These are phyloP conservation scores for Pythium angustatum DNA, from an alignment of 352 stramenopile species.

Conservation along the genomic window DNA sequence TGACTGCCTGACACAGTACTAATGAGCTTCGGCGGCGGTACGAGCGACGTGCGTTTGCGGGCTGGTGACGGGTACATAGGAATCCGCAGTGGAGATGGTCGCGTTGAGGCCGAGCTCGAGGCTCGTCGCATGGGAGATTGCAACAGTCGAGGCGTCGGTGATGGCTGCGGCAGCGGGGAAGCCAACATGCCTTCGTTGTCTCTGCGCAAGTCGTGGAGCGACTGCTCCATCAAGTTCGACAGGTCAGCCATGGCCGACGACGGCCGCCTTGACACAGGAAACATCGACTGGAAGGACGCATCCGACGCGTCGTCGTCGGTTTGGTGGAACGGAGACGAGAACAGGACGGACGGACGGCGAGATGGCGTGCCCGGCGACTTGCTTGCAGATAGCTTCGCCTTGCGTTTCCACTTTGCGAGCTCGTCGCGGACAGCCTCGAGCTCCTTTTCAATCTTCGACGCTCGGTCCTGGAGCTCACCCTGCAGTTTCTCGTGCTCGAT, in stretches of 20 bases:
- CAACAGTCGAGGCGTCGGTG: conserved; percentile 15
- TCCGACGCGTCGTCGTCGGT: conserved; percentile 68
- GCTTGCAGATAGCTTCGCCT: conserved; percentile 54
- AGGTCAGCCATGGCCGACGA: conserved; percentile 76
- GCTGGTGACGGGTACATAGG: conserved; percentile 28
- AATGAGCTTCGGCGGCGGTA: conserved; percentile 29
- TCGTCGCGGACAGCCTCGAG: conserved; percentile 58
- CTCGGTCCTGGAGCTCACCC: conserved; percentile 53
- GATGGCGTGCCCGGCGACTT: conserved; percentile 39
- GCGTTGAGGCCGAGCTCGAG: conserved; percentile 2
- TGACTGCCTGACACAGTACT: conserved; percentile 21
- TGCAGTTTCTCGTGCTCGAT: conserved; percentile 35
- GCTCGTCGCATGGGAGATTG: conserved; percentile 24
- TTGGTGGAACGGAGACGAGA: conserved; percentile 48
- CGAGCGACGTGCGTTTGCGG: conserved; percentile 21
- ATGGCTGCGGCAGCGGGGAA: conserved; percentile 3
- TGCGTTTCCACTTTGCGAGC: conserved; percentile 67
- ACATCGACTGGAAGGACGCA: conserved; percentile 41
- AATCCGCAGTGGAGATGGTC: conserved; percentile 26
- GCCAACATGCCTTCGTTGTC: conserved; percentile 32
- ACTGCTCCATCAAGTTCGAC: conserved; percentile 80
- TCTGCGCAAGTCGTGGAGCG: conserved; percentile 61
- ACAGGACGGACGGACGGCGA: conserved; percentile 45
- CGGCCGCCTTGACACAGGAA: conserved; percentile 43
- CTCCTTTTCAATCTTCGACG: conserved; percentile 69